phyloP scores from a whole-genome alignment of 495 filamentous ascomycete species.

The Xylaria grammica region DNA sequence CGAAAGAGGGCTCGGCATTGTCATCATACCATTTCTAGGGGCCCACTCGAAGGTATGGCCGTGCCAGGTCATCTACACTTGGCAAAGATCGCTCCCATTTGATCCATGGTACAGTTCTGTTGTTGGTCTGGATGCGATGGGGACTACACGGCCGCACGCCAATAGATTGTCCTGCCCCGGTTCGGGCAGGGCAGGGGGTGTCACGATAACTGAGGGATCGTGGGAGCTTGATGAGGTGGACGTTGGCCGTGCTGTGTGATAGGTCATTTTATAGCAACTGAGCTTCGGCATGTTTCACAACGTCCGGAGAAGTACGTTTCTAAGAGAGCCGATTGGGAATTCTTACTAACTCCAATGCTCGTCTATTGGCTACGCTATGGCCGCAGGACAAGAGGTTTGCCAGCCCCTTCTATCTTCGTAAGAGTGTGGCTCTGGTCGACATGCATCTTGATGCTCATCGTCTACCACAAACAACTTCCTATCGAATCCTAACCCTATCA shows the following conservation, averaged over 20 bases:
- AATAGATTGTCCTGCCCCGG: background rate
- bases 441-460: background rate
- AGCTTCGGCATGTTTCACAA: conserved; percentile 14
- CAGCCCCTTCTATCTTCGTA: background rate
- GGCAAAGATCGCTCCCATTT: conserved; percentile 15
- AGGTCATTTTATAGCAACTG: conserved; percentile 6
- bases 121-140: background rate
- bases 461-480: background rate
- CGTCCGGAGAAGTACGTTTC: conserved; percentile 2
- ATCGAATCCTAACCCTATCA: background rate
- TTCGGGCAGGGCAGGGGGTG: background rate
- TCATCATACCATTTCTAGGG: conserved; percentile 19
- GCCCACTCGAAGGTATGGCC: conserved; percentile 12
- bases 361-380: conserved; percentile 2
- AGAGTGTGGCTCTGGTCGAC: background rate
- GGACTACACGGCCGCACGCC: background rate
- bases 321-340: conserved; percentile 8
- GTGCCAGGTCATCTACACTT: conserved; percentile 6
- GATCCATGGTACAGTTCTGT: background rate
- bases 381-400: conserved; percentile 4
- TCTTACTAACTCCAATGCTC: background rate
- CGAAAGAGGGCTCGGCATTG: conserved; percentile 22
- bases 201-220: background rate
- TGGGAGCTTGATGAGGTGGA: conserved; percentile 7
- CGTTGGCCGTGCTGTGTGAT: conserved; percentile 3